Base-by-base conservation (phyloP, 352 stramenopile species). In the Peronospora belbahrii region DNA sequence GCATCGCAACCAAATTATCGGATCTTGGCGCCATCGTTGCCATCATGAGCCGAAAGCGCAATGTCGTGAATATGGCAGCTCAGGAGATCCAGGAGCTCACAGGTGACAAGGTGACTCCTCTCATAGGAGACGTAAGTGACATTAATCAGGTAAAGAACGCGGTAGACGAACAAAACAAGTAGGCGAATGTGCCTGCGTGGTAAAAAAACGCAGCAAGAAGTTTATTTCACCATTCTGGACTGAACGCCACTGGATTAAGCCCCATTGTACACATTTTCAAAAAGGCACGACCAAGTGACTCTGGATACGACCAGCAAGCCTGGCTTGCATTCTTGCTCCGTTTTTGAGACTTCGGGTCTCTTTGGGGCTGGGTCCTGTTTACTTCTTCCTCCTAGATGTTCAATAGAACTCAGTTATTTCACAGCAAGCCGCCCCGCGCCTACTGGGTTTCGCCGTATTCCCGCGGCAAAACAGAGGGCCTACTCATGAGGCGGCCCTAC, bases 201-300 rank as follows among this genome's bases (percentile, higher is more conserved):
- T 96, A n/a, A 14, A 81, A 89, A 52, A 88, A 89, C 25, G 71
- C 82, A 57, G 94, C 94, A 1, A 93, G 94, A 41, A 98, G 98
- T 69, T 98, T 70, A 81, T 98, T 48, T 88, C 79, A 22, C 79
- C 81, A 20, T 96, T 95, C 18, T 80, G 95, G 83, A 7, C 69
- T 98, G 25, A 95, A 79, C 48, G 78, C 87, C 23, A 97, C 97
- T 65, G 94, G 85, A 18, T 98, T 98, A 58, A 84, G 86, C 23
- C 98, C 95, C 22, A 96, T 98, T 14, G 84, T 98, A 56, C 93
- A 97, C 37, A 98, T 98, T 65, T 91, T 45, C 70, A 91, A 24
- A 87, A 89, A 56, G 82, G 82, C 23, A 88, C 77, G 20, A 76
- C 78, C 52, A 91, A 91, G 75, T 94, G 42, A 91, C 79, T 45